Evolutionary conservation across 176 grass and related monocot species (phyloP).

Genomic region (Tillandsia fasciculata): DNA sequence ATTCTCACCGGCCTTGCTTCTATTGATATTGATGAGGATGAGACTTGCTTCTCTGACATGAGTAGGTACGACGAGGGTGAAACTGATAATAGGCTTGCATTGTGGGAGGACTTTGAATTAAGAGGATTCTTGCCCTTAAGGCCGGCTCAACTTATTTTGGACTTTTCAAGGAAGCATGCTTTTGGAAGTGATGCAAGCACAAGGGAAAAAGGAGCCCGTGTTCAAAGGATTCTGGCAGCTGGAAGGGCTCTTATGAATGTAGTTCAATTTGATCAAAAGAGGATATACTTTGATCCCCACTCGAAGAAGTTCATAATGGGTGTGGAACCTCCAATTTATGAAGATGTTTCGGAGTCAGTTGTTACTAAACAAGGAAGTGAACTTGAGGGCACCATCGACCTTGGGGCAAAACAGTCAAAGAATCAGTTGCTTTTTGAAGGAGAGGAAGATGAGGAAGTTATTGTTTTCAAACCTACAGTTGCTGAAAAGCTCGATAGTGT

Average conservation of each 20-base stretch:
- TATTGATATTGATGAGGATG: conserved; percentile 51
- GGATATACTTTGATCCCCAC: conserved; percentile 62
- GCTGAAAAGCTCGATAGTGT: conserved; percentile 31
- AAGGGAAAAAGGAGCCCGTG: conserved; percentile 55
- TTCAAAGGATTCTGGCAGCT: conserved; percentile 69
- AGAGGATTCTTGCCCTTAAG: conserved; percentile 73
- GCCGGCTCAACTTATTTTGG: conserved; percentile 78
- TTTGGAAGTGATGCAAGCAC: conserved; percentile 47
- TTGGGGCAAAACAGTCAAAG: conserved; percentile 21
- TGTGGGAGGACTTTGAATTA: conserved; percentile 86
- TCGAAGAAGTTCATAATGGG: conserved; percentile 56
- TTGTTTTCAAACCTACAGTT: conserved; percentile 66
- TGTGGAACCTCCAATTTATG: conserved; percentile 38
- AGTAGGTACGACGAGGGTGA: conserved; percentile 59
- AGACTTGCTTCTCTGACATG: conserved; percentile 82
- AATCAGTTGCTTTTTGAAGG: conserved; percentile 40
- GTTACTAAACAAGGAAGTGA: conserved; percentile 15
- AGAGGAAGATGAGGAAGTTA: conserved; percentile 87
- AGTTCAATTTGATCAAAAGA: conserved; percentile 52
- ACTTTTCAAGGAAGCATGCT: conserved; percentile 66
- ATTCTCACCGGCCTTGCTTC: conserved; percentile 47
- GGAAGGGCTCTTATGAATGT: conserved; percentile 44
- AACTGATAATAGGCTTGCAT: conserved; percentile 63
- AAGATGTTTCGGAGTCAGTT: conserved; percentile 12
- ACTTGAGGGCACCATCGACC: conserved; percentile 11